Conservation (phyloP, 768 basidiomycete genomes). For the Serendipita sp. region DNA sequence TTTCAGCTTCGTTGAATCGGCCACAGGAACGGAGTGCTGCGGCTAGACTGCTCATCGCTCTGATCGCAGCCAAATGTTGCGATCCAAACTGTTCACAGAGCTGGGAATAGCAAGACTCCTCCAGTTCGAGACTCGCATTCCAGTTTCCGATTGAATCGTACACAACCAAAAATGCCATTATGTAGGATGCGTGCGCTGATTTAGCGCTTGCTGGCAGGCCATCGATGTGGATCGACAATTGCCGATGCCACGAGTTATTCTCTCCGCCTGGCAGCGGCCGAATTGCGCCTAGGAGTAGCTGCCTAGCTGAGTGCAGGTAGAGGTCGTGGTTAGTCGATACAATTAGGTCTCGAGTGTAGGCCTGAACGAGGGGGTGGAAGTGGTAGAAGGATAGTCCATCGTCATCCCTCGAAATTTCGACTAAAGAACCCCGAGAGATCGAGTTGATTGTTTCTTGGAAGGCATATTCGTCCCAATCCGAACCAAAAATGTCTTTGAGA, state of each 20-base stretch:
- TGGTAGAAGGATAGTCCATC: neutral
- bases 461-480: neutral
- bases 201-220: neutral
- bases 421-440: neutral
- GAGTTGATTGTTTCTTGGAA: neutral
- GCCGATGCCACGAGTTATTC: neutral
- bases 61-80: no score
- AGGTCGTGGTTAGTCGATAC: neutral
- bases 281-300: neutral
- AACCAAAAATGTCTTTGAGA: neutral
- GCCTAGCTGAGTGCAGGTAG: neutral
- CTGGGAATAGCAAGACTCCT: neutral
- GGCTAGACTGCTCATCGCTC: no score
- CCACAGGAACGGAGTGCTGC: no score
- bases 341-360: neutral
- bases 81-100: no score
- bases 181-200: neutral
- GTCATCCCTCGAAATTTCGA: neutral
- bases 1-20: no score
- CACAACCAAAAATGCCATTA: neutral
- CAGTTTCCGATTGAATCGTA: neutral
- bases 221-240: neutral
- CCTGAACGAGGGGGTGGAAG: neutral
- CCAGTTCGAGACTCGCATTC: neutral
- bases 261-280: neutral